Evolutionary conservation across 2,329 filamentous ascomycete genomes (phyloP).

Genomic region (Elsinoe perseae): DNA sequence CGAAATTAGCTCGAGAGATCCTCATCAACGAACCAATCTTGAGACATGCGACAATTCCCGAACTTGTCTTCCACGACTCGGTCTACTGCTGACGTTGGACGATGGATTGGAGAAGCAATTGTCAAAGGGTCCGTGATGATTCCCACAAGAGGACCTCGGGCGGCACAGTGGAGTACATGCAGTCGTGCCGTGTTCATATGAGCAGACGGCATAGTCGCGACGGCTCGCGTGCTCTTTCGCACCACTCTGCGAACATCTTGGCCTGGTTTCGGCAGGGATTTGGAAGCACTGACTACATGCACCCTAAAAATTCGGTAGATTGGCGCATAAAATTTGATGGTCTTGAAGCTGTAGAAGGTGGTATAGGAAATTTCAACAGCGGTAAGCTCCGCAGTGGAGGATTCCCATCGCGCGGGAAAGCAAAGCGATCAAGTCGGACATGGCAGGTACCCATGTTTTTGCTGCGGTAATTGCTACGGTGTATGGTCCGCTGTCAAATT

Average conservation of each 20-base stretch:
- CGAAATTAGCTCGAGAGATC: neutral
- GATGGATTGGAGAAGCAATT: neutral
- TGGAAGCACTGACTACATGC: too few species aligned
- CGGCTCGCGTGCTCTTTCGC: neutral
- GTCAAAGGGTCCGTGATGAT: neutral
- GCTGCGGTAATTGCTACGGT: neutral
- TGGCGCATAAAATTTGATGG: neutral
- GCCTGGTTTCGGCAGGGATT: too few species aligned
- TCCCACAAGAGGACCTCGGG: neutral
- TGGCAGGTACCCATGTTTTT: neutral
- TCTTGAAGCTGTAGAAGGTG: neutral
- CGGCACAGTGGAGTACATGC: neutral
- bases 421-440: neutral
- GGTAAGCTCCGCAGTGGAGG: neutral
- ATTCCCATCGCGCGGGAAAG: neutral
- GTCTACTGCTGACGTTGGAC: neutral
- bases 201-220: neutral
- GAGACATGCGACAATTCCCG: neutral
- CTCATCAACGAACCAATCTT: neutral
- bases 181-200: neutral
- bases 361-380: neutral
- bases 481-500: neutral
- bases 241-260: neutral
- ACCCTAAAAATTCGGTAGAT: neutral
- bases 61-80: neutral